Evolutionary conservation across 257 asterid species (phyloP).

Genomic region (Solanum habrochaites): DNA sequence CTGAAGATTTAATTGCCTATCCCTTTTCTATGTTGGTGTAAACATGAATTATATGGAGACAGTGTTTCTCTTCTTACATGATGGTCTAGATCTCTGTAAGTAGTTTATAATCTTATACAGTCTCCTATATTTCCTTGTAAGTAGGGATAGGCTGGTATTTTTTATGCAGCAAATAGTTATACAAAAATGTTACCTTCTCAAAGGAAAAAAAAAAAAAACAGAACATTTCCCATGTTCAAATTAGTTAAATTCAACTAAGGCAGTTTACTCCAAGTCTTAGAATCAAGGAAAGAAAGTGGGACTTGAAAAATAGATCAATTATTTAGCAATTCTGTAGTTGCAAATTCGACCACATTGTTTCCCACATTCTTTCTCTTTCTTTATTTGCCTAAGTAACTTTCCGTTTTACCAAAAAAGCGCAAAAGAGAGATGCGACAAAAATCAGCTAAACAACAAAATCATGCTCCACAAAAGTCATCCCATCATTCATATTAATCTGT

Average conservation of each 20-base stretch:
- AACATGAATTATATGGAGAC: no score
- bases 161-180: no score
- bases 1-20: no score
- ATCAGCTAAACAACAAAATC: neutral
- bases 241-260: neutral
- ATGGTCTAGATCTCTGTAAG: no score
- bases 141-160: no score
- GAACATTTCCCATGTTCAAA: neutral
- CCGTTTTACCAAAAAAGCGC: neutral
- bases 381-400: neutral
- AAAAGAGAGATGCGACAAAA: neutral
- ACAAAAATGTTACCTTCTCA: no score
- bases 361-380: neutral
- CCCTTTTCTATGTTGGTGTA: no score
- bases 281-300: neutral
- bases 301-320: neutral
- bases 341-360: neutral
- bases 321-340: neutral
- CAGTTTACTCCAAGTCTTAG: neutral
- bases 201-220: neutral
- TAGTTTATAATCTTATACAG: no score
- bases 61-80: no score
- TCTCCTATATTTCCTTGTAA: neutral
- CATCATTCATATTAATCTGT: neutral
- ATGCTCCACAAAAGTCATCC: neutral